Evolutionary conservation across 768 basidiomycete species (phyloP).

Genomic region (Xanthoconium stramineum): DNA sequence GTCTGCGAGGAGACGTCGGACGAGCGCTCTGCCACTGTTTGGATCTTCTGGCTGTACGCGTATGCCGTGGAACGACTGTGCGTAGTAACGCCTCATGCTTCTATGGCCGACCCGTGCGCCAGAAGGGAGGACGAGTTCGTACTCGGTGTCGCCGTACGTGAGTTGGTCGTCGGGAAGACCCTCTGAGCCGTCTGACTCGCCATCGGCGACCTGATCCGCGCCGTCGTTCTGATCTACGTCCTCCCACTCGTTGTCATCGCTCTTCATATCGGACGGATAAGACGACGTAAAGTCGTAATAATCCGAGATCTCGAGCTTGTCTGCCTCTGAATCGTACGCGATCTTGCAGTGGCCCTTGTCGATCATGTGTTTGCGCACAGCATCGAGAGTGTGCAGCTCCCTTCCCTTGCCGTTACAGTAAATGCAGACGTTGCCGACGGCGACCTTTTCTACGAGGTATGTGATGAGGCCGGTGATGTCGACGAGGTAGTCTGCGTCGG

Average conservation of each 20-base stretch:
- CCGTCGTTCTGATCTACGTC: slow-evolving; percentile 32
- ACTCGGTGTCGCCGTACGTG: slow-evolving; percentile 73
- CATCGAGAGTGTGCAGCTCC: slow-evolving; percentile 81
- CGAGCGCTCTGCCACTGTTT: slow-evolving; percentile 71
- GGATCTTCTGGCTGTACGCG: slow-evolving; percentile 52
- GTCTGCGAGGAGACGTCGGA: slow-evolving; percentile 74
- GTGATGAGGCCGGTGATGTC: slow-evolving; percentile 78
- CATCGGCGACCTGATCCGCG: neutral
- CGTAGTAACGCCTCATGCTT: slow-evolving; percentile 80
- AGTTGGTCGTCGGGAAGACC: slow-evolving; percentile 52
- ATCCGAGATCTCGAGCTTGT: slow-evolving; percentile 85
- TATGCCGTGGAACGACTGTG: slow-evolving; percentile 66
- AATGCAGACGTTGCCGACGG: slow-evolving; percentile 90
- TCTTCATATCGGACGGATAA: slow-evolving; percentile 51
- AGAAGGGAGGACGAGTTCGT: slow-evolving; percentile 90
- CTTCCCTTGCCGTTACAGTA: slow-evolving; percentile 81
- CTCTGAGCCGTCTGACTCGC: slow-evolving; percentile 32
- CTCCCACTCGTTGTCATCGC: slow-evolving; percentile 36
- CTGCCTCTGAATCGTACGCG: slow-evolving; percentile 77
- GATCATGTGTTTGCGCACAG: slow-evolving; percentile 91
- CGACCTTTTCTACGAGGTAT: slow-evolving; percentile 91
- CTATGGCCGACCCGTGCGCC: slow-evolving; percentile 93
- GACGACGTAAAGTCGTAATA: slow-evolving; percentile 89
- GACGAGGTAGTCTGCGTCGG: slow-evolving; percentile 86
- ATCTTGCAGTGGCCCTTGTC: slow-evolving; percentile 98